Evolutionary conservation across 2,329 filamentous ascomycete genomes (phyloP).

Genomic region (Botrytis sinoallii): DNA sequence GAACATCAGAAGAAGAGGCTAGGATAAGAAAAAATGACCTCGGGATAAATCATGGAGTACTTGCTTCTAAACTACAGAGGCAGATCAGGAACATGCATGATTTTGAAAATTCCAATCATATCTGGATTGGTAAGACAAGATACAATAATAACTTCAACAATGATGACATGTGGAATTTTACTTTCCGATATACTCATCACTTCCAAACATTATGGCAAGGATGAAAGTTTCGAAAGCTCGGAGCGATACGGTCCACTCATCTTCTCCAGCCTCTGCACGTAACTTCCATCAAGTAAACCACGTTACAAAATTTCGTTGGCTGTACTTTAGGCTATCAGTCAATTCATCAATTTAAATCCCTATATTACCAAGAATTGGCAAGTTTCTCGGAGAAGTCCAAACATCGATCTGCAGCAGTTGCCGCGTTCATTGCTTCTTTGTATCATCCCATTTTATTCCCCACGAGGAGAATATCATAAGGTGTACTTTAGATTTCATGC

Average conservation of each 20-base stretch:
- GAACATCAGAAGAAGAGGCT: background rate
- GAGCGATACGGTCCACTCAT: background rate
- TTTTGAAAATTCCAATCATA: background rate
- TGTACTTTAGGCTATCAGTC: background rate
- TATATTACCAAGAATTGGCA: background rate
- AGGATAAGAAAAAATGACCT: background rate
- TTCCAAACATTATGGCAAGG: background rate
- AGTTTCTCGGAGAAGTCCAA: background rate
- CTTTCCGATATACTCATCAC: background rate
- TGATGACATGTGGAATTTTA: background rate
- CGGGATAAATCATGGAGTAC: background rate
- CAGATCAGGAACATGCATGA: background rate
- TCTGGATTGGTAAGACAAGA: background rate
- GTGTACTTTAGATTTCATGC: constrained; percentile 42
- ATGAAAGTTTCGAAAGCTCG: background rate
- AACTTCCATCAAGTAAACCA: background rate
- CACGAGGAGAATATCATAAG: constrained; percentile 47
- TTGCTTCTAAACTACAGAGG: background rate
- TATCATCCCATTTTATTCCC: constrained; percentile 43
- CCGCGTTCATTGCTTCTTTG: constrained; percentile 35
- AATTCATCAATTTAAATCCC: background rate
- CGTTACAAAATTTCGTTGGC: background rate
- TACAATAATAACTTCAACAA: background rate
- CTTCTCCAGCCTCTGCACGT: background rate
- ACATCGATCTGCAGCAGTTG: constrained; percentile 9